Conservation (phyloP, 305 asterid genomes). For the Solanum hybrid region DNA sequence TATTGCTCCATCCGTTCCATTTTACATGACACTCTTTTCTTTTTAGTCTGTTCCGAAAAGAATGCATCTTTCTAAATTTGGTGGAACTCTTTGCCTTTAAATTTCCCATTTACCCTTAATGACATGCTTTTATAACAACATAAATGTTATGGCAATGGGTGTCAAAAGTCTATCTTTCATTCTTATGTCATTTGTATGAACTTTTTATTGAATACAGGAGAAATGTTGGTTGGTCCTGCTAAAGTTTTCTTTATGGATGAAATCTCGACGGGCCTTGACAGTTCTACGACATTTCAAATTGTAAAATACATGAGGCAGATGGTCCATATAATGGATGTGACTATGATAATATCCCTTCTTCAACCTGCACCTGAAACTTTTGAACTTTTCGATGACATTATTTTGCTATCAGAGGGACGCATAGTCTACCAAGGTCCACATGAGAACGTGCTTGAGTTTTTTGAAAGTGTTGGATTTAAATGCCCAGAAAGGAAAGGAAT, state of each 20-base stretch:
- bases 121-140: neutral
- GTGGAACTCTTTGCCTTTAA: neutral
- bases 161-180: neutral
- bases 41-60: neutral
- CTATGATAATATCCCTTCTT: conserved; percentile 84
- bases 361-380: conserved; percentile 95
- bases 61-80: neutral
- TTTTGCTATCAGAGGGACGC: conserved; percentile 74
- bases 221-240: conserved; percentile 93
- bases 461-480: conserved; percentile 72
- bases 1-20: neutral
- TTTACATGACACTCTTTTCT: neutral
- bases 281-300: conserved; percentile 85
- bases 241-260: conserved; percentile 95
- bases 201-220: conserved; percentile 40
- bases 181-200: neutral
- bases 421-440: conserved; percentile 85
- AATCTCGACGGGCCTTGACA: conserved; percentile 96
- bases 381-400: conserved; percentile 74
- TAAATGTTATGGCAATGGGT: neutral
- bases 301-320: conserved; percentile 77
- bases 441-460: conserved; percentile 63
- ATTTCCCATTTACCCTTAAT: neutral
- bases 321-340: conserved; percentile 87
- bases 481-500: conserved; percentile 89